phyloP scores from a whole-genome alignment of 78 protist species.

The Dictyostelium brefeldianum region DNA sequence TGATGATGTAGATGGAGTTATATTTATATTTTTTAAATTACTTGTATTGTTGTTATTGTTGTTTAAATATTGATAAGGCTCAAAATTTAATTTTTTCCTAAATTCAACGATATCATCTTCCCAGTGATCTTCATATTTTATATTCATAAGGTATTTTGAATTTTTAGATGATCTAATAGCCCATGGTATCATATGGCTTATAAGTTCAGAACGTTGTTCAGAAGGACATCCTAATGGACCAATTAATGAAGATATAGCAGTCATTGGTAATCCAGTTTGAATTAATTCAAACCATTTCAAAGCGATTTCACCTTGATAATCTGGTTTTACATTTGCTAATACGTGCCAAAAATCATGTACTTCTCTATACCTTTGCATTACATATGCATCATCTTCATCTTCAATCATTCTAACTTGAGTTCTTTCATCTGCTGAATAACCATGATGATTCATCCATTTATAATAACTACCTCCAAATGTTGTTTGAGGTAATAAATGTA shows the following conservation, averaged over 20 bases:
- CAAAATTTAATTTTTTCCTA: slow-evolving; percentile 47
- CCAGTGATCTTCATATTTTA: slow-evolving; percentile 67
- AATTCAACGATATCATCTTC: slow-evolving; percentile 25
- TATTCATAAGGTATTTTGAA: slow-evolving; percentile 43
- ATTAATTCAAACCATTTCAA: slow-evolving; percentile 86
- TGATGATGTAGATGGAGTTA: not conserved
- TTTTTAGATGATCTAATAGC: slow-evolving; percentile 39
- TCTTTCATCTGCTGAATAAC: slow-evolving; percentile 79
- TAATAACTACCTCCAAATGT: slow-evolving; percentile 87
- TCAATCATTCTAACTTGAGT: slow-evolving; percentile 84
- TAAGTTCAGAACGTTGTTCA: not conserved
- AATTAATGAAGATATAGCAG: slow-evolving; percentile 40
- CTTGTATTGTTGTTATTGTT: no score
- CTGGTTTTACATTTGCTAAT: slow-evolving; percentile 63
- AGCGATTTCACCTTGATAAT: slow-evolving; percentile 85
- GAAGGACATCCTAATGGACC: slow-evolving; percentile 61
- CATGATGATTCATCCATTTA: slow-evolving; percentile 52
- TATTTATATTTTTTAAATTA: no score
- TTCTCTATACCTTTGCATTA: slow-evolving; percentile 88
- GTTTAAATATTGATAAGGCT: slow-evolving; percentile 18
- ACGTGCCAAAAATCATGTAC: slow-evolving; percentile 91
- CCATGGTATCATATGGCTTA: slow-evolving; percentile 72
- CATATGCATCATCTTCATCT: slow-evolving; percentile 89
- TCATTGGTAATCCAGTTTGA: slow-evolving; percentile 82
- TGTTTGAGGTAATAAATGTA: slow-evolving; percentile 56